Evolutionary conservation across 2,329 filamentous ascomycete genomes (phyloP).

Genomic region (Lachnellula subtilissima): DNA sequence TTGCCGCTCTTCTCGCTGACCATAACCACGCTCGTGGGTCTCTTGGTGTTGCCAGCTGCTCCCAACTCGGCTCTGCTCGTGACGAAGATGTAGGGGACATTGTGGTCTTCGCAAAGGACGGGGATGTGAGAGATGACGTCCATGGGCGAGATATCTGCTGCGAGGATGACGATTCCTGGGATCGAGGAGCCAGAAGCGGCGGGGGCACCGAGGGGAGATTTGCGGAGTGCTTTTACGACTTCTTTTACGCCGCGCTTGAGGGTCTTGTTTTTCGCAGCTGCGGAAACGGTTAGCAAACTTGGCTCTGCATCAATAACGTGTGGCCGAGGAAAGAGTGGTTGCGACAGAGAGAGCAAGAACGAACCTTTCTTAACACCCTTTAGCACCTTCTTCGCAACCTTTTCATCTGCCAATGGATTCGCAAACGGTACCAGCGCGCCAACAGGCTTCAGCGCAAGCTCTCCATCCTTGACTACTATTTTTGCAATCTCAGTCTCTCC

Average conservation of each 20-base stretch:
- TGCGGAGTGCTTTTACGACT: slow-evolving; percentile 96
- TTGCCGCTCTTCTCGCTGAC: slow-evolving; percentile 53
- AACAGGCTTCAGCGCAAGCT: slow-evolving; percentile 41
- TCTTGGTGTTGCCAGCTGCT: slow-evolving; percentile 88
- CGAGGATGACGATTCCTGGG: slow-evolving; percentile 80
- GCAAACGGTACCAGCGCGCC: slow-evolving; percentile 77
- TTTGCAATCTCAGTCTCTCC: slow-evolving; percentile 29
- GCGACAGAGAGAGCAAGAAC: slow-evolving; percentile 5
- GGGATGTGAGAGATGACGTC: slow-evolving; percentile 98
- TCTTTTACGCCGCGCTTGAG: slow-evolving; percentile 98
- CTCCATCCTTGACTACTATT: slow-evolving; percentile 33
- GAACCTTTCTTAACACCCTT: slow-evolving; percentile 58
- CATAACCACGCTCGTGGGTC: slow-evolving; percentile 96
- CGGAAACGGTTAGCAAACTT: slow-evolving; percentile 14
- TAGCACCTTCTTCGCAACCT: slow-evolving; percentile 62
- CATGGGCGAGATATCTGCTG: slow-evolving; percentile 95
- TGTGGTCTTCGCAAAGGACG: slow-evolving; percentile 96
- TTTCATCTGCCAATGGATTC: slow-evolving; percentile 73
- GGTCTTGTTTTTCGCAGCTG: slow-evolving; percentile 91
- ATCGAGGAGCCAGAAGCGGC: slow-evolving; percentile 45
- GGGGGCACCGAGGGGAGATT: slow-evolving; percentile 69
- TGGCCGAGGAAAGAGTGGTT: not conserved
- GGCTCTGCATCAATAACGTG: not conserved
- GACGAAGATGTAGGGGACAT: slow-evolving; percentile 94
- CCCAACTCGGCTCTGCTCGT: slow-evolving; percentile 88